Evolutionary conservation across 352 stramenopile genomes (phyloP).

Genomic region (Pythium graminicola): DNA sequence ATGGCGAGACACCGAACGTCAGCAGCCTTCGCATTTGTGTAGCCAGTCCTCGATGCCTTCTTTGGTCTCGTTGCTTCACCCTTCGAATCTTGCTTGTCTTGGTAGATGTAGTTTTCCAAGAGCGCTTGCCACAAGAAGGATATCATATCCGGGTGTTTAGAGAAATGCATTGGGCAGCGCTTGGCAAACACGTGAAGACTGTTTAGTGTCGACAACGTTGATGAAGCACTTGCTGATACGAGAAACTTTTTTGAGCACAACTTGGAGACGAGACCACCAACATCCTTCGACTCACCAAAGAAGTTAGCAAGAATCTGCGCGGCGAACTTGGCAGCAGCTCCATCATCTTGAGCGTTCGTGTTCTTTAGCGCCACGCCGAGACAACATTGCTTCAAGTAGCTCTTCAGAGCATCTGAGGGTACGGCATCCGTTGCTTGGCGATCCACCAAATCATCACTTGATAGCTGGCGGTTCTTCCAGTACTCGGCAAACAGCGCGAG

Average conservation of each 20-base stretch:
- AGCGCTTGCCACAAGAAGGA: constrained; percentile 40
- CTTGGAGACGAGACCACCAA: constrained; percentile 31
- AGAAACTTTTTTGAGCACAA: constrained; percentile 54
- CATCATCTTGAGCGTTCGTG: constrained; percentile 14
- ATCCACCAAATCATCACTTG: constrained; percentile 15
- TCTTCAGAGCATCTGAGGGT: constrained; percentile 29
- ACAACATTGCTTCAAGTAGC: constrained; percentile 47
- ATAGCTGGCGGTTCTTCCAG: constrained; percentile 26
- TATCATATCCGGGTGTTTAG: constrained; percentile 16
- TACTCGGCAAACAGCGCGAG: constrained; percentile 51
- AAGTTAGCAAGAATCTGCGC: constrained; percentile 47
- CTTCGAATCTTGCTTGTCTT: constrained; percentile 10
- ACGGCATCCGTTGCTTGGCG: constrained; percentile 20
- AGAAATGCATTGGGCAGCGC: constrained; percentile 27
- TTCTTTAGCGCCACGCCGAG: constrained; percentile 26
- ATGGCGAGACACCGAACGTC: constrained; percentile 57
- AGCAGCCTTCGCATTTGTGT: constrained; percentile 21
- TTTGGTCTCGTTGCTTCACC: constrained; percentile 13
- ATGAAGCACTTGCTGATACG: constrained; percentile 11
- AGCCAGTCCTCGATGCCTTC: constrained; percentile 16
- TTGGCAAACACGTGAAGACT: constrained; percentile 64
- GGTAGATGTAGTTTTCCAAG: constrained; percentile 38
- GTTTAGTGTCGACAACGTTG: constrained; percentile 36
- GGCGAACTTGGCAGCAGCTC: constrained; percentile 41
- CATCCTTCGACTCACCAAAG: constrained; percentile 31